Conservation (phyloP, 2,329 filamentous ascomycete species). For the Colletotrichum neosansevieriae region DNA sequence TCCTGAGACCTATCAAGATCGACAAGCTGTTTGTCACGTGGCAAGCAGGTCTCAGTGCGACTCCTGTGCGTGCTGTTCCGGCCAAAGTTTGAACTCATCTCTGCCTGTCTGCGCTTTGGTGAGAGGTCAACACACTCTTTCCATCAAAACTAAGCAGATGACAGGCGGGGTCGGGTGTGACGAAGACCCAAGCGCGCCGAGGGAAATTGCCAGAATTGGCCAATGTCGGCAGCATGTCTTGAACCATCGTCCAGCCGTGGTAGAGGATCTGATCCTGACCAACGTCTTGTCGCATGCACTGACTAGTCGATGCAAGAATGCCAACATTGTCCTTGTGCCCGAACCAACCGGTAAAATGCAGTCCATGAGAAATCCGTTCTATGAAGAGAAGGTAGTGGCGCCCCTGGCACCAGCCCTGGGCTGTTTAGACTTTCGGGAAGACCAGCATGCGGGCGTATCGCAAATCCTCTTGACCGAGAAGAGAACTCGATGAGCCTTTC, state of each 20-base stretch:
- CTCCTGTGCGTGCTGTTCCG: neutral
- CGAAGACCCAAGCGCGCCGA: constrained; percentile 1
- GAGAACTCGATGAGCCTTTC: constrained; percentile 22
- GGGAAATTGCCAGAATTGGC: neutral
- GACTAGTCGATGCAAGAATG: constrained; percentile 9
- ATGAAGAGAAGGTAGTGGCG: neutral
- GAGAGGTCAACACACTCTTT: neutral
- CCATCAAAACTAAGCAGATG: neutral
- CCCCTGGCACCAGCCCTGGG: constrained; percentile 5
- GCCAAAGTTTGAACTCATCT: neutral
- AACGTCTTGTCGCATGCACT: neutral
- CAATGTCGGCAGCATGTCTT: neutral
- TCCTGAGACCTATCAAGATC: constrained; percentile 17
- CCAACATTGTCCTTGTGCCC: constrained; percentile 7
- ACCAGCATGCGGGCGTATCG: constrained; percentile 20
- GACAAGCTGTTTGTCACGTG: constrained; percentile 22
- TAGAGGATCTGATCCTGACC: neutral
- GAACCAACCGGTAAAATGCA: constrained; percentile 8
- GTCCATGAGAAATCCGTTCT: neutral
- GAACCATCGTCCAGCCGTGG: neutral
- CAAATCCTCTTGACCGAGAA: constrained; percentile 35
- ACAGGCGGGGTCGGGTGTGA: neutral
- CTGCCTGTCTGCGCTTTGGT: constrained; percentile 11
- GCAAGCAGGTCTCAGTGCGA: constrained; percentile 10
- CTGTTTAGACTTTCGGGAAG: constrained; percentile 32